A percentile compares a stretch with the other conserved stretches of the same genome.
phyloP scores from a whole-genome alignment of 2,329 filamentous ascomycete genomes.

The Coniochaeta prunicola region DNA sequence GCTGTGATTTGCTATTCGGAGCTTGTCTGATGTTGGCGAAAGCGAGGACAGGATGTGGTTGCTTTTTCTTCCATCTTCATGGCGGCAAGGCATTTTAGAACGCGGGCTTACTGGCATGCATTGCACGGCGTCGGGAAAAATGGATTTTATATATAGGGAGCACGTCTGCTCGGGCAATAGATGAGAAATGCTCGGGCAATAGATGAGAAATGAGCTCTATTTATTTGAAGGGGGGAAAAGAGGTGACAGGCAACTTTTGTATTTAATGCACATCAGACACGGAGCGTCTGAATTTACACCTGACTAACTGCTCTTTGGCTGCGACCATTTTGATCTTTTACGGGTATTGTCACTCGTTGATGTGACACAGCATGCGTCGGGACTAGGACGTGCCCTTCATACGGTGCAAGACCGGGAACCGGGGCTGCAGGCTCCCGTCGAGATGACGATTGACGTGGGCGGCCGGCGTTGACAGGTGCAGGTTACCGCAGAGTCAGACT shows the following conservation, averaged over 20 bases:
- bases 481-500: background rate
- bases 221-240: background rate
- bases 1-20: slow-evolving; percentile 14
- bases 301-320: too few relatives aligned
- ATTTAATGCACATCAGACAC: background rate
- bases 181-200: background rate
- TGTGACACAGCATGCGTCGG: background rate
- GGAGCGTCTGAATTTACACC: background rate
- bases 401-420: background rate
- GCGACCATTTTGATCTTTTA: too few relatives aligned
- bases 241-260: background rate
- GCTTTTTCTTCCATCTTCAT: background rate
- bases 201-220: background rate
- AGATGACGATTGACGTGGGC: background rate
- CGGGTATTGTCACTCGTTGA: background rate
- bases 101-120: background rate
- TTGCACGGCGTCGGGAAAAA: background rate
- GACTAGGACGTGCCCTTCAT: background rate
- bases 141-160: background rate
- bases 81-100: background rate
- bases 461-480: background rate
- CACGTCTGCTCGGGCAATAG: background rate
- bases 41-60: background rate
- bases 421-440: background rate
- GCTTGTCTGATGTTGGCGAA: too few relatives aligned